Conservation (phyloP, 2,329 filamentous ascomycete species). For the Arthrobotrys musiformis region DNA sequence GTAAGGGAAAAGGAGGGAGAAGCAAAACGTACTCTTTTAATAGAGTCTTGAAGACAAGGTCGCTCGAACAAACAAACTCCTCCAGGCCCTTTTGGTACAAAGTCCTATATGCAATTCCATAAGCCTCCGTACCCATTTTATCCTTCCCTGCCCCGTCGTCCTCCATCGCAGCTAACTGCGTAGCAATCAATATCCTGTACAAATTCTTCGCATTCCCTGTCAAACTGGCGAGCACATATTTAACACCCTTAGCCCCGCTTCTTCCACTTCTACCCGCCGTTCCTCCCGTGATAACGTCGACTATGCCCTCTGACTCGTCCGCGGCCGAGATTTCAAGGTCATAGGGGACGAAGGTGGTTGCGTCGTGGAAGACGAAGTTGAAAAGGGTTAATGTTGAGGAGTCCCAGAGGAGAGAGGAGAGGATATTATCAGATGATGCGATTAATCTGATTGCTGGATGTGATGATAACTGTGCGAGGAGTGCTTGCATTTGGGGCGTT, state of each 20-base stretch:
- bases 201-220: constrained; percentile 91
- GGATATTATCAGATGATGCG: constrained; percentile 86
- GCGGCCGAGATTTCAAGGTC: constrained; percentile 81
- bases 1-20: not conserved
- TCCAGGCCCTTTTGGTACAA: constrained; percentile 95
- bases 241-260: constrained; percentile 84
- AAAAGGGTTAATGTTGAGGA: constrained; percentile 82
- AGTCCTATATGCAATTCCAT: constrained; percentile 87
- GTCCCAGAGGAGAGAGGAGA: constrained; percentile 90
- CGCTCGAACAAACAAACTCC: constrained; percentile 95
- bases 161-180: constrained; percentile 78
- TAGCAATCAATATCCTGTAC: constrained; percentile 84
- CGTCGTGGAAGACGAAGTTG: constrained; percentile 91
- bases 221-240: constrained; percentile 87
- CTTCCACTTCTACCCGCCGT: constrained; percentile 55
- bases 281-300: constrained; percentile 75
- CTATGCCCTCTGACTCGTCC: constrained; percentile 65
- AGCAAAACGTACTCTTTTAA: constrained; percentile 79
- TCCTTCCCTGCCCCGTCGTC: constrained; percentile 70
- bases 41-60: constrained; percentile 93
- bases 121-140: constrained; percentile 64
- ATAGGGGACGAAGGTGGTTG: constrained; percentile 85
- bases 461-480: constrained; percentile 79
- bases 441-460: constrained; percentile 78
- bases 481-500: constrained; percentile 73